Evolutionary conservation across 805 yeast species (phyloP), one percentile per base, ranked within the genome.

Genomic region (Metschnikowia santaceciliae): DNA sequence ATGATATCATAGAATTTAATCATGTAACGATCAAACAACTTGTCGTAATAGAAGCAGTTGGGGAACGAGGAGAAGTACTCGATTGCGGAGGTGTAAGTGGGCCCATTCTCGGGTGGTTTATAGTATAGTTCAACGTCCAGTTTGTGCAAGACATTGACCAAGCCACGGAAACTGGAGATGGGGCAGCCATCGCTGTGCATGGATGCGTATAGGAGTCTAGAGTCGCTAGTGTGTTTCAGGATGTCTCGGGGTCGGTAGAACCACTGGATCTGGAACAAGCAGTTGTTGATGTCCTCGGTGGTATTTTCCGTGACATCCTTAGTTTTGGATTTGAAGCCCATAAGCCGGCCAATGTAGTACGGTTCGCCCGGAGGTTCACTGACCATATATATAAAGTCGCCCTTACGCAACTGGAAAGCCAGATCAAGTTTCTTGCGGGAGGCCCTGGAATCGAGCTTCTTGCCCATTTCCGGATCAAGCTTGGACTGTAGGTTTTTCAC

Each of bases 351-450:
- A 41, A 94, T 79, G 61, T 90, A 88, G 71, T 87, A 94, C 0
- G 98, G 97, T 60, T 90, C 97, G 2, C 96, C 94, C 0, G 96
- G 90, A 1, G 96, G 96, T 65, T 90, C 97, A 55, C 94, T 82
- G 11, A 91, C 77, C 83, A 91, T 82, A 64, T 87, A 90, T 8
- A 90, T 84, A 52, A 76, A 82, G 51, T 90, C 96, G 48, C 81
- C 81, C 54, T 79, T 80, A 4, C 54, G 53, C n/a, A 80, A 52
- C 42, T 61, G 65, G 49, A 68, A 63, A 10, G 43, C 39, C 3
- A 69, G 63, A 44, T 68, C 70, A 51, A 63, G 19, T 35, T 32
- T 46, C 22, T 47, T 50, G 4, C 54, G 41, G n/a, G 50, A 40
- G 14, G 50, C 35, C 36, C 49, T 47, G 11, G 46, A 39, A n/a